These are phyloP conservation scores for Balakata baccata DNA, from an alignment of 345 rosid species.

Conservation along the genomic window DNA sequence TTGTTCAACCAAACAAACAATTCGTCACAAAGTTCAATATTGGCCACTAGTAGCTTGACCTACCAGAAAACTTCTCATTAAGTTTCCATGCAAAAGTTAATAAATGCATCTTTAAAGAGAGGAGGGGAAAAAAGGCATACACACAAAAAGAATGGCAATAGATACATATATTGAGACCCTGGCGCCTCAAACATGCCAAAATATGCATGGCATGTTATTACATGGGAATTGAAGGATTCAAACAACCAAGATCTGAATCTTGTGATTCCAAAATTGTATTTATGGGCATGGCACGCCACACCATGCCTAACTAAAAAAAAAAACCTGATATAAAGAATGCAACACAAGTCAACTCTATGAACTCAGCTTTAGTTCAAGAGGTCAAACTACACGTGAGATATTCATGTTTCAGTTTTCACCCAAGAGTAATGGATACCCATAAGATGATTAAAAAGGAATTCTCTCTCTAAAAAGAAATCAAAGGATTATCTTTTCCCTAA, in stretches of 20 bases:
- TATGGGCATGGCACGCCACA: neutral
- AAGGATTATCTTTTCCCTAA: neutral
- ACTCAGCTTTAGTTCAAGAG: neutral
- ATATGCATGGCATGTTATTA: neutral
- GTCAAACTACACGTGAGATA: constrained; percentile 8
- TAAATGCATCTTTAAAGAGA: neutral
- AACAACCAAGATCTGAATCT: neutral
- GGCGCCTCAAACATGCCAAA: constrained; percentile 5
- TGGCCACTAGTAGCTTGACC: neutral
- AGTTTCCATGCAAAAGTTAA: neutral
- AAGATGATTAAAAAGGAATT: neutral
- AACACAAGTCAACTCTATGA: neutral
- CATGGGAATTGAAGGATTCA: neutral
- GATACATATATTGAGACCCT: too few species aligned
- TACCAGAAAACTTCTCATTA: neutral
- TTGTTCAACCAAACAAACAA: neutral
- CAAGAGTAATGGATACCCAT: neutral
- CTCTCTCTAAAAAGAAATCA: neutral
- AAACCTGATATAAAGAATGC: neutral
- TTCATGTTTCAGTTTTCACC: neutral
- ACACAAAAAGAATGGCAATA: too few species aligned
- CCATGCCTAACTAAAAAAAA: neutral
- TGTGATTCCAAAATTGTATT: neutral
- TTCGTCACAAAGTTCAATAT: neutral
- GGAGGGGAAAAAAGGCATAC: too few species aligned